Evolutionary conservation across 805 yeast genomes (phyloP), one percentile per base, ranked within the genome.

Genomic region (Ogataea dorogensis): DNA sequence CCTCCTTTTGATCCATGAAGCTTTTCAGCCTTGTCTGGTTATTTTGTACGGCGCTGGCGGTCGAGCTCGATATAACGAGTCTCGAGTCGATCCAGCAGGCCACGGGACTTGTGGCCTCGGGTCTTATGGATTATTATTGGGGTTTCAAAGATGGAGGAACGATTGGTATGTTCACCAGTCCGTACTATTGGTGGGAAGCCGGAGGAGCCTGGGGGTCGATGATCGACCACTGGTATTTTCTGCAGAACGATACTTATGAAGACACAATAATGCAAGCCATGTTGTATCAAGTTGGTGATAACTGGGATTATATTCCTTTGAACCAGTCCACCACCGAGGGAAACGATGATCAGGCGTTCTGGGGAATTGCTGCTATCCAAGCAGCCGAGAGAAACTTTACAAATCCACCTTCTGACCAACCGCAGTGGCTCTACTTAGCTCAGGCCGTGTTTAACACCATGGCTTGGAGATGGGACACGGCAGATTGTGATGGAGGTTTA

Each of bases 111-210:
- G 54, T 82, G 15, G 69, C 79, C 11, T 58, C 67, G 16, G 93
- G 91, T 38, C 58, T 81, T 46, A 66, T 83, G 68, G 78, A 78
- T 59, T 83, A 83, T 60, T 83, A 83, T 59, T 73, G 73, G 47
- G 86, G 86, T 19, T 47, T 60, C 44, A 58, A 70, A 22, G 59
- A 69, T 27, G 97, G 96, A 22, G 83, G 89, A 7, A 74, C 88
- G 4, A 68, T 85, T 17, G 98, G 98, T 27, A 79, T 84, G 88
- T 89, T 93, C 59, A 67, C 80, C 9, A 65, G 70, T 54, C 98
- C 98, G 0, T 89, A 91, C 70, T 91, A 91, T 70, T 91, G 98
- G 98, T 89, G 97, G 97, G 87, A 88, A 65, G 95, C 97, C 7
- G 98, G 98, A 48, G 95, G 89, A 43, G 96, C 91, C 2, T 87